Evolutionary conservation across 164 flowering plant species (phyloP).

Genomic region (Dillenia turbinata): DNA sequence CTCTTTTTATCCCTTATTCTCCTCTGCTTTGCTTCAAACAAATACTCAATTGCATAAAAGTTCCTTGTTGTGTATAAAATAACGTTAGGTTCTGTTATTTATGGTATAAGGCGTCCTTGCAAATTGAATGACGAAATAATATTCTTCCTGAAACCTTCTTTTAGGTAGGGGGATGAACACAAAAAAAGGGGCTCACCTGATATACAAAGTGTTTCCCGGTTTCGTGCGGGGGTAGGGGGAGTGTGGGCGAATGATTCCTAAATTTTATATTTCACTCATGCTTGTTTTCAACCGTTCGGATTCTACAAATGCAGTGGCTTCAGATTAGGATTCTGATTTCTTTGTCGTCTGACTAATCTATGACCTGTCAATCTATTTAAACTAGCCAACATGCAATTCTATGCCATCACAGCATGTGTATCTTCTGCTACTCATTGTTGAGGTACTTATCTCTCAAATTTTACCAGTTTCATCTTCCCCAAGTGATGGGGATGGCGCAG

Average conservation of each 20-base stretch:
- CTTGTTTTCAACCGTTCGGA: slow-evolving; percentile 8
- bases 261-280: neutral
- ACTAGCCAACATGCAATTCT: neutral
- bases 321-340: neutral
- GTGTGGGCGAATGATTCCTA: too few relatives aligned
- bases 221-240: too few relatives aligned
- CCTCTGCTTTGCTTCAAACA: slow-evolving; percentile 1
- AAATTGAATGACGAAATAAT: too few relatives aligned
- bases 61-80: too few relatives aligned
- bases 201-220: too few relatives aligned
- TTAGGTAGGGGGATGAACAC: too few relatives aligned
- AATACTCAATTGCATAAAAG: too few relatives aligned
- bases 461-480: slow-evolving; percentile 29
- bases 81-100: too few relatives aligned
- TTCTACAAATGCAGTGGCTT: slow-evolving; percentile 8
- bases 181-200: too few relatives aligned
- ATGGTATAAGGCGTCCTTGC: too few relatives aligned
- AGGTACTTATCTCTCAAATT: slow-evolving; percentile 7
- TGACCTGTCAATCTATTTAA: neutral
- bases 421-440: neutral
- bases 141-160: too few relatives aligned
- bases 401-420: neutral
- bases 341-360: too few relatives aligned
- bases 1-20: slow-evolving; percentile 18
- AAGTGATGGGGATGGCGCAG: slow-evolving; percentile 24